Evolutionary conservation across 148 eudicot species (phyloP), one percentile per base, ranked within the genome.

Genomic region (Cornus kousa): DNA sequence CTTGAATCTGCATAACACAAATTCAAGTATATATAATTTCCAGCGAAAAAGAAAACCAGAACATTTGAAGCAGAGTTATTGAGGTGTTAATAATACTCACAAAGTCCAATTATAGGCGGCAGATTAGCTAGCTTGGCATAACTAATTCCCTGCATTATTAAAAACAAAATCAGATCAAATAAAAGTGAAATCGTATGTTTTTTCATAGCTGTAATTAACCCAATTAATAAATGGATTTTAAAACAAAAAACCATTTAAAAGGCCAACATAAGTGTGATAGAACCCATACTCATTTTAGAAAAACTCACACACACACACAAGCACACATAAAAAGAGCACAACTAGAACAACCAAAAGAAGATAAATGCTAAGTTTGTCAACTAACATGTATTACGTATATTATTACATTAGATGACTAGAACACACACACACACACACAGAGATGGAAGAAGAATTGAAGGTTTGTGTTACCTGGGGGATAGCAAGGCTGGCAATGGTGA

Each of bases 111-210:
- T 35, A 96, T 90, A 43, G 99, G 98, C n/a, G 98, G 99, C 82
- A 96, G 83, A 83, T 93, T 93, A 64, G 99, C 99, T 75, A 96
- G 97, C 77, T 96, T 96, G 24, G 99, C 99, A 81, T 96, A 93
- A 82, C 99, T 96, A 55, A 96, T 96, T 12, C 99, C 99, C 97
- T 95, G 91, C 66, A 82, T 12, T 65, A 80, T 39, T 79, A 77
- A 75, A 16, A 83, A 20, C 32, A n/a, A 70, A 10, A 68, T 35
- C 16, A 64, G 14, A 32, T 23, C 28, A 70, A 0, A 72, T 2
- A 65, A 13, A 35, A 8, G 16, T 20, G 22, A 23, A n/a, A 10
- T 60, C 8, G 5, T 19, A 19, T 60, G 2, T 60, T 3, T 16
- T 50, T 50, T 10, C 5, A 9, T 50, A 50, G 14, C 8, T 9